Conservation (phyloP, 148 eudicot species). For the Rhododendron ovatum region DNA sequence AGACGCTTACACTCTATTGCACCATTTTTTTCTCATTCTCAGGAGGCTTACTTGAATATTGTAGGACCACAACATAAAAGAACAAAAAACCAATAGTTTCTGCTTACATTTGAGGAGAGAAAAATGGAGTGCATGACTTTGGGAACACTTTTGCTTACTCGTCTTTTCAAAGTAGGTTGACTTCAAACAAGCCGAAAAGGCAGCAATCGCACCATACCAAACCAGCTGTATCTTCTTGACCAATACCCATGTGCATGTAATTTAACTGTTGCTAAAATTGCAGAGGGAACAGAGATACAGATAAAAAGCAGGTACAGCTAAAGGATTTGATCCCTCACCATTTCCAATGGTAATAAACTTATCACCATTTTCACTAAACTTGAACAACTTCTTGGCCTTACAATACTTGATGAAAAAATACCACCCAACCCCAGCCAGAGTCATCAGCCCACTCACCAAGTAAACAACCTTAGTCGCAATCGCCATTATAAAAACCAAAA, state of each 20-base stretch:
- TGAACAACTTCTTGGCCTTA: conserved; percentile 38
- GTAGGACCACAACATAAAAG: neutral
- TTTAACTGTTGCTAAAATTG: neutral
- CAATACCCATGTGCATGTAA: neutral
- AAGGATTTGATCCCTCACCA: neutral
- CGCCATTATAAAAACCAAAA: conserved; percentile 50
- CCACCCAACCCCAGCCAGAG: conserved; percentile 46
- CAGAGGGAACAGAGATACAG: neutral
- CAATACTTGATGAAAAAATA: conserved; percentile 36
- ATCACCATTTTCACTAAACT: conserved; percentile 25
- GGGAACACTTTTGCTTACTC: neutral
- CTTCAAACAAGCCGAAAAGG: neutral
- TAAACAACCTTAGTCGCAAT: conserved; percentile 49
- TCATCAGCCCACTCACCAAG: conserved; percentile 51
- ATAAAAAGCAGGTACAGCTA: neutral
- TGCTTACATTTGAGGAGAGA: neutral
- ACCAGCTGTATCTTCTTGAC: neutral
- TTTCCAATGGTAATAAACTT: neutral
- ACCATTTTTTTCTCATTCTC: too few species aligned
- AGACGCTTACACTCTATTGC: too few species aligned
- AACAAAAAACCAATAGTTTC: neutral
- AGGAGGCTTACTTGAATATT: too few species aligned
- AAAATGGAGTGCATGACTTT: neutral
- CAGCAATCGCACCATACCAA: neutral
- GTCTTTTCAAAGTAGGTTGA: neutral